Percentiles rank a stretch among this genome's conserved stretches.
Evolutionary conservation across 2,329 filamentous ascomycete genomes (phyloP).

Genomic region (Cercospora brassicicola): DNA sequence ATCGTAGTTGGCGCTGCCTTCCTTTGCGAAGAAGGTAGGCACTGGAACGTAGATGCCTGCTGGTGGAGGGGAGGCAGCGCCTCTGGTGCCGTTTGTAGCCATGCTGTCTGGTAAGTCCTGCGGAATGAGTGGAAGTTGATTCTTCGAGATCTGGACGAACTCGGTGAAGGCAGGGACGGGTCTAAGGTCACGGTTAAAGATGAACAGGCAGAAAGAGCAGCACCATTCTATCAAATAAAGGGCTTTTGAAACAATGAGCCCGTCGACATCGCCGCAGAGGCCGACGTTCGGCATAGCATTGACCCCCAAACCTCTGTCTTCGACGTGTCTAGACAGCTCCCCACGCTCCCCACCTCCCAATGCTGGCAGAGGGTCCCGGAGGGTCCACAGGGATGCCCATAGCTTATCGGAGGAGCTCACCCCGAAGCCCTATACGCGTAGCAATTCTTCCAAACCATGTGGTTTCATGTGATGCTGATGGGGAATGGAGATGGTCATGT

Average conservation of each 20-base stretch:
- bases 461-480: not conserved
- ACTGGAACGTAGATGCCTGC: constrained; percentile 59
- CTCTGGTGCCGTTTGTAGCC: constrained; percentile 20
- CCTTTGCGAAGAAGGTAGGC: constrained; percentile 64
- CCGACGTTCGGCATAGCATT: constrained; percentile 12
- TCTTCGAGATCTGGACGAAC: not conserved
- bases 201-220: not conserved
- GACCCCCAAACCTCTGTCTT: constrained; percentile 9
- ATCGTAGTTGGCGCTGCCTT: constrained; percentile 46
- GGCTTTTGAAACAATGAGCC: not conserved
- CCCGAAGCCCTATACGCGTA: constrained; percentile 1
- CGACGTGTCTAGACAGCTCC: not conserved
- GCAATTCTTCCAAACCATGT: not conserved
- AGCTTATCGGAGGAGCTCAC: constrained; percentile 6
- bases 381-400: not conserved
- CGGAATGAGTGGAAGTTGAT: not conserved
- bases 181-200: not conserved
- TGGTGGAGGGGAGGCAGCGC: constrained; percentile 46
- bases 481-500: not conserved
- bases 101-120: constrained; percentile 5
- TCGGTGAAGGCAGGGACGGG: not conserved
- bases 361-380: not conserved
- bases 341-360: not conserved
- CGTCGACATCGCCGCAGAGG: constrained; percentile 5
- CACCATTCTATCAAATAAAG: not conserved